phyloP scores from a whole-genome alignment of 2,329 filamentous ascomycete genomes.

The Cladosporium sp. region DNA sequence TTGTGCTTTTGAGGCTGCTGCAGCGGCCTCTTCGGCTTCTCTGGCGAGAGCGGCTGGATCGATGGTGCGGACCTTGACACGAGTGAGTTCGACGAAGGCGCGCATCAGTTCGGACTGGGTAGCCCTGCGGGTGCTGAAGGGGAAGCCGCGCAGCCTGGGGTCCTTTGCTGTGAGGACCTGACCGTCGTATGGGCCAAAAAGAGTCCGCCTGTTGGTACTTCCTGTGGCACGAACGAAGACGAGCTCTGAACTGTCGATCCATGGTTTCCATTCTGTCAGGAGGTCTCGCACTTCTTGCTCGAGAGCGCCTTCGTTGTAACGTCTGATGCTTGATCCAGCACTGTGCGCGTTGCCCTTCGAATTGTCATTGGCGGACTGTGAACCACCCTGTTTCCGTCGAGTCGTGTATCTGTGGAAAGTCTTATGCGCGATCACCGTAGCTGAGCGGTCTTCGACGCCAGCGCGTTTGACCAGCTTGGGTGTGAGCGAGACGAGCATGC shows the following conservation, averaged over 20 bases:
- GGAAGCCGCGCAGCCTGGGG: conserved; percentile 74
- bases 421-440: conserved; percentile 87
- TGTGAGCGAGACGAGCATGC: conserved; percentile 85
- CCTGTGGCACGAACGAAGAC: conserved; percentile 88
- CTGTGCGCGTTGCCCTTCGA: conserved; percentile 93
- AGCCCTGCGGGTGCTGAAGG: conserved; percentile 84
- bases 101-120: conserved; percentile 94
- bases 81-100: conserved; percentile 86
- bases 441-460: conserved; percentile 73
- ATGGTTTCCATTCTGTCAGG: conserved; percentile 73
- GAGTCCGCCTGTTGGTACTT: conserved; percentile 72
- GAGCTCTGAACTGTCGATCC: conserved; percentile 78
- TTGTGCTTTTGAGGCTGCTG: conserved; percentile 40
- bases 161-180: conserved; percentile 78
- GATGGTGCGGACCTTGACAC: conserved; percentile 77
- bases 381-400: conserved; percentile 88
- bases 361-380: conserved; percentile 88
- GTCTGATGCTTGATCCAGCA: conserved; percentile 78
- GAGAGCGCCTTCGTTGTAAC: conserved; percentile 90
- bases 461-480: conserved; percentile 68
- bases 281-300: conserved; percentile 80
- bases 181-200: conserved; percentile 87
- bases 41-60: conserved; percentile 55
- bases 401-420: conserved; percentile 98
- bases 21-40: conserved; percentile 39